A percentile compares a stretch with the other conserved stretches of the same genome.
phyloP scores from a whole-genome alignment of 2,329 filamentous ascomycete species.

The Sarocladiaceae sp. region DNA sequence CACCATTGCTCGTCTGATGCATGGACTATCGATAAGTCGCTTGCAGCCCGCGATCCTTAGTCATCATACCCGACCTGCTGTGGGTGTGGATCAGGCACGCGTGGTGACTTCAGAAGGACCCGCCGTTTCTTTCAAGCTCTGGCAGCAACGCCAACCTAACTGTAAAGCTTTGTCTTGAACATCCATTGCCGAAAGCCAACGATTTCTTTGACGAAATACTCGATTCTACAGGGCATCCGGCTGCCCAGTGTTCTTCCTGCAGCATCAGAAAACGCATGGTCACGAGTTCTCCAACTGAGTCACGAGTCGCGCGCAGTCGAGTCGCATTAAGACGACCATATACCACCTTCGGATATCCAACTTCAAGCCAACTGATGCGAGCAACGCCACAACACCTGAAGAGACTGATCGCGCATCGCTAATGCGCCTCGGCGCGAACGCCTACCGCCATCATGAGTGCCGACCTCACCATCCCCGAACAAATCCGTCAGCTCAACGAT shows the following conservation, averaged over 20 bases:
- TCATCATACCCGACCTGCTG: neutral
- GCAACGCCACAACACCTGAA: neutral
- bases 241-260: neutral
- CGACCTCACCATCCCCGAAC: constrained; percentile 61
- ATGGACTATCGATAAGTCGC: neutral
- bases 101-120: constrained; percentile 9
- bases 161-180: neutral
- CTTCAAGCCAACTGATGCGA: neutral
- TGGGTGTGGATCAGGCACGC: neutral
- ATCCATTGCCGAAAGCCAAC: neutral
- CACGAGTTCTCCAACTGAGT: neutral
- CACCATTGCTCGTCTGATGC: neutral
- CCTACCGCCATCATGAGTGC: constrained; percentile 44
- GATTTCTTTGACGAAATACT: too few species aligned
- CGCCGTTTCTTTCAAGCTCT: constrained; percentile 10
- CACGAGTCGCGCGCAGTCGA: constrained; percentile 1
- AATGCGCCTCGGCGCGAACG: constrained; percentile 3
- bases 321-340: neutral
- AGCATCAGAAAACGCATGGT: neutral
- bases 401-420: neutral
- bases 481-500: constrained; percentile 82
- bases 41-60: neutral
- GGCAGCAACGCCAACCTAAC: constrained; percentile 1
- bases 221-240: neutral
- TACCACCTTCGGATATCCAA: neutral